phyloP scores from a whole-genome alignment of 2,329 filamentous ascomycete species.

The Pseudocercospora pini-densiflorae region DNA sequence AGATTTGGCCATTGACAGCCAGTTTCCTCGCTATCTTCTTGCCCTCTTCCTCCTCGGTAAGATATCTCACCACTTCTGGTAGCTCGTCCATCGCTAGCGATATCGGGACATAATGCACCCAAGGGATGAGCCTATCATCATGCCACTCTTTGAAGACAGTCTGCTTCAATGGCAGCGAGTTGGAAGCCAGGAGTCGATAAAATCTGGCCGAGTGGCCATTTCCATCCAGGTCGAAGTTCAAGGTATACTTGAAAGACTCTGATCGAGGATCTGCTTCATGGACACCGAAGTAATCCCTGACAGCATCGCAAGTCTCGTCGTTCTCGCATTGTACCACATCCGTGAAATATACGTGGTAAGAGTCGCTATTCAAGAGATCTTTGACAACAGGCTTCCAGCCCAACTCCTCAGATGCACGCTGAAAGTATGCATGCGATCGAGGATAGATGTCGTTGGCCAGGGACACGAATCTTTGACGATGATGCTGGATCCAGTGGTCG shows the following conservation, averaged over 20 bases:
- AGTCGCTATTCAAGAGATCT: slow-evolving; percentile 24
- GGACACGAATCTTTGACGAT: slow-evolving; percentile 54
- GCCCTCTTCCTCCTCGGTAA: slow-evolving; percentile 41
- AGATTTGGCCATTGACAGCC: slow-evolving; percentile 23
- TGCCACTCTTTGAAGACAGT: slow-evolving; percentile 63
- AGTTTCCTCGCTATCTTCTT: slow-evolving; percentile 18
- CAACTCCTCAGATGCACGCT: background rate
- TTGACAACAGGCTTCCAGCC: slow-evolving; percentile 13
- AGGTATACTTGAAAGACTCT: slow-evolving; percentile 17
- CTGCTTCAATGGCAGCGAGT: slow-evolving; percentile 56
- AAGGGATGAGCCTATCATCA: slow-evolving; percentile 59
- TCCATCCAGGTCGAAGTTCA: slow-evolving; percentile 57
- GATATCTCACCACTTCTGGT: slow-evolving; percentile 55
- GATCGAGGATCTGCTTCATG: slow-evolving; percentile 10
- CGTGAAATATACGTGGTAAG: slow-evolving; percentile 54
- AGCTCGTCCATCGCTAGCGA: slow-evolving; percentile 57
- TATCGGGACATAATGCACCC: slow-evolving; percentile 63
- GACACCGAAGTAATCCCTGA: slow-evolving; percentile 28
- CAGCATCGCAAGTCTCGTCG: slow-evolving; percentile 38
- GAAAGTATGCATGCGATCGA: slow-evolving; percentile 13
- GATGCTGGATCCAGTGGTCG: slow-evolving; percentile 48
- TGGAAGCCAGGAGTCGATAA: slow-evolving; percentile 56
- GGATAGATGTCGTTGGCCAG: slow-evolving; percentile 34
- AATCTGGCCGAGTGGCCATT: slow-evolving; percentile 61
- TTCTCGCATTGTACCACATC: slow-evolving; percentile 52